Evolutionary conservation across 2,329 filamentous ascomycete species (phyloP).

Genomic region (Parastagonospora nodorum): DNA sequence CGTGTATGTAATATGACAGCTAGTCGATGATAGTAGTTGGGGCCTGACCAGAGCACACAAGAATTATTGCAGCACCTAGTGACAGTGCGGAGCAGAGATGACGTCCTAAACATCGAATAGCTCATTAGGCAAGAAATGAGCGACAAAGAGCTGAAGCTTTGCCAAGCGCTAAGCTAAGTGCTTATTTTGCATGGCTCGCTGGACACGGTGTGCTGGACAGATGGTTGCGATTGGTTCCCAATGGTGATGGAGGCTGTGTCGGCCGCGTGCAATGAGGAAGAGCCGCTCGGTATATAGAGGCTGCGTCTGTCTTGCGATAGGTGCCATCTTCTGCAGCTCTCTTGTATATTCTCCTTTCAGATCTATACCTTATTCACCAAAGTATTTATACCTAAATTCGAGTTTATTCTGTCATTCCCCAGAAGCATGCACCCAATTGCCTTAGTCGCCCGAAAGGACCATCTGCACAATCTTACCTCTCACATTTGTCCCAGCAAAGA

Average conservation of each 20-base stretch:
- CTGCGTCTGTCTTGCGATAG: too few species aligned
- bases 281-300: too few species aligned
- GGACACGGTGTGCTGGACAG: background rate
- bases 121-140: background rate
- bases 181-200: background rate
- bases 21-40: too few species aligned
- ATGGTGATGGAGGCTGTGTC: background rate
- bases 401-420: too few species aligned
- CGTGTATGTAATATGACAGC: too few species aligned
- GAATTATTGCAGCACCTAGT: too few species aligned
- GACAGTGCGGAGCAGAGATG: background rate
- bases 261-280: too few species aligned
- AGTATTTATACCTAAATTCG: too few species aligned
- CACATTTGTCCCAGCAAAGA: constrained; percentile 21
- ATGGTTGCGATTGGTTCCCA: background rate
- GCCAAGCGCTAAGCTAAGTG: background rate
- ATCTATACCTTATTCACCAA: too few species aligned
- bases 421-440: background rate
- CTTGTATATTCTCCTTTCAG: too few species aligned
- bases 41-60: too few species aligned
- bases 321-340: too few species aligned
- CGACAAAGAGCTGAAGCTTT: background rate
- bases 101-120: background rate
- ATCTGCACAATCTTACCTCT: background rate
- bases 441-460: background rate